Evolutionary conservation across 805 yeast species (phyloP).

Genomic region (Brettanomyces custersianus): DNA sequence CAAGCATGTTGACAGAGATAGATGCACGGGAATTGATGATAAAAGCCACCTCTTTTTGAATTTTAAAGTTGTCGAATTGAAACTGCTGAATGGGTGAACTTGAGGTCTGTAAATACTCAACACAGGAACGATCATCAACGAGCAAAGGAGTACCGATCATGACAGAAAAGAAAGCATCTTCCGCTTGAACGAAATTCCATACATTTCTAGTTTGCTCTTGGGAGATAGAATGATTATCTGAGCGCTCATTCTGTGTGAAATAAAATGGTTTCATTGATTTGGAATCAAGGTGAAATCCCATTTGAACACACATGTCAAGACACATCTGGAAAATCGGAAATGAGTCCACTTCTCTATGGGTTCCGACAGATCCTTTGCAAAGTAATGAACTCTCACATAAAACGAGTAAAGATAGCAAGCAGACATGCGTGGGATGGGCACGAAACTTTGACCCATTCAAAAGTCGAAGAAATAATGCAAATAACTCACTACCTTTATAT

Average conservation of each 20-base stretch:
- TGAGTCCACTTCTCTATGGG: conserved; percentile 3
- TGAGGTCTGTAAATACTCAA: conserved; percentile 1
- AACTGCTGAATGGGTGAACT: not conserved
- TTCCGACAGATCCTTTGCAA: conserved; percentile 1
- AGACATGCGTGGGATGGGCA: conserved; percentile 3
- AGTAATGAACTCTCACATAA: conserved; percentile 2
- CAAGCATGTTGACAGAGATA: not conserved
- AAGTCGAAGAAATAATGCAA: not conserved
- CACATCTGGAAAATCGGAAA: conserved; percentile 7
- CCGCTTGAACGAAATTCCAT: conserved; percentile 11
- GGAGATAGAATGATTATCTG: not conserved
- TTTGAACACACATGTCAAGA: conserved; percentile 3
- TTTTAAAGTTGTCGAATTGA: not conserved
- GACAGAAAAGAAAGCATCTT: conserved; percentile 9
- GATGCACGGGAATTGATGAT: not conserved
- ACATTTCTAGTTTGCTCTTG: conserved; percentile 3
- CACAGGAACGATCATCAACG: conserved; percentile 9
- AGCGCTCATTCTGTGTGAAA: not conserved
- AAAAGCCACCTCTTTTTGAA: not conserved
- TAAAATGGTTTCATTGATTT: not conserved
- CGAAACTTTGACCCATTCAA: conserved; percentile 8
- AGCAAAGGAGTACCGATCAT: conserved; percentile 6
- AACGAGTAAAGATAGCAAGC: conserved; percentile 6
- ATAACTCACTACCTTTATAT: not conserved
- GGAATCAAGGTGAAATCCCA: conserved; percentile 7